Conservation (phyloP, 1,139 yeast species). For the Zygosaccharomyces sapae region DNA sequence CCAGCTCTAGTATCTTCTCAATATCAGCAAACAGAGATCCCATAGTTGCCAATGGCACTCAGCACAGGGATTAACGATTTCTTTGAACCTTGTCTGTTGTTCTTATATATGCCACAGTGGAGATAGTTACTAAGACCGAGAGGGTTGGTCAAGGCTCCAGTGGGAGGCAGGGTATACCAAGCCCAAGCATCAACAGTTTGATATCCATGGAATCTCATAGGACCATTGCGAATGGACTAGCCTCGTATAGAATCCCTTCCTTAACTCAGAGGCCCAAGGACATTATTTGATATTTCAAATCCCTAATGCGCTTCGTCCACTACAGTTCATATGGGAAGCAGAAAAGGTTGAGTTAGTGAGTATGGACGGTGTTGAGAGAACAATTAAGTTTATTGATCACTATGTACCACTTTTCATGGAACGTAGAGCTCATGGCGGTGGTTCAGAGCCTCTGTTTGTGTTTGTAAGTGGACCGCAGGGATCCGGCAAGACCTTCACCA, state of each 20-base stretch:
- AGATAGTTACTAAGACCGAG: not conserved
- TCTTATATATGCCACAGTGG: not conserved
- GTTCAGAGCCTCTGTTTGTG: constrained; percentile 48
- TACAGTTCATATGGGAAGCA: not conserved
- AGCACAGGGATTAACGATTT: too few relatives aligned
- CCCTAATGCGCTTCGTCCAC: not conserved
- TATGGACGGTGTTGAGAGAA: constrained; percentile 9
- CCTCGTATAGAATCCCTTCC: too few relatives aligned
- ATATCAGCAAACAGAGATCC: constrained; percentile 12
- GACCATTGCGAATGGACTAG: too few relatives aligned
- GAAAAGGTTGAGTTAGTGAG: not conserved
- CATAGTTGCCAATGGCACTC: constrained; percentile 2
- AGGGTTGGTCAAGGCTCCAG: not conserved
- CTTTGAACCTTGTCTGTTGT: not conserved
- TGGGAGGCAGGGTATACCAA: not conserved
- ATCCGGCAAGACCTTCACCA: constrained; percentile 77
- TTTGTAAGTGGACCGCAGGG: constrained; percentile 92
- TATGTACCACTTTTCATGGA: constrained; percentile 26
- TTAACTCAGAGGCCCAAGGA: not conserved
- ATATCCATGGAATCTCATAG: not conserved
- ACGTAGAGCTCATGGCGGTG: constrained; percentile 12
- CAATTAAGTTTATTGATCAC: constrained; percentile 23
- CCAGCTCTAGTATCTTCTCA: constrained; percentile 20
- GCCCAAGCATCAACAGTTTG: not conserved
- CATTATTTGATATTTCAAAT: not conserved